These are phyloP conservation scores for Lizonia empirigonia DNA, from an alignment of 2,329 filamentous ascomycete species.

Conservation along the genomic window DNA sequence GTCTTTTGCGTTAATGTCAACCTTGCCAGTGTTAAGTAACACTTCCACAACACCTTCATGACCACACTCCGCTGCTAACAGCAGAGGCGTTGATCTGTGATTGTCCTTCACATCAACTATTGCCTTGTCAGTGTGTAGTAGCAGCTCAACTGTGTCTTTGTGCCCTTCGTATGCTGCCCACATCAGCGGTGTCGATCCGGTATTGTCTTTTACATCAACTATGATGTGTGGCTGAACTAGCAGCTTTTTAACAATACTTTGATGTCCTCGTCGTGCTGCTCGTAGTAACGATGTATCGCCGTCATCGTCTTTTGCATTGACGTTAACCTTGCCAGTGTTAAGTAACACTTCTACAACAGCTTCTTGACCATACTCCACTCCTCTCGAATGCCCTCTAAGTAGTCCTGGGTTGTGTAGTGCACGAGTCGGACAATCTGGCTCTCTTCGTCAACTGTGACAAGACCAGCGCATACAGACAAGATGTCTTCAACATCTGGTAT, in stretches of 20 bases:
- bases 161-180: neutral
- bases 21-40: too few species aligned
- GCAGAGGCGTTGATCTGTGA: neutral
- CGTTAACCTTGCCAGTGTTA: neutral
- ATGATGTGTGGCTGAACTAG: too few species aligned
- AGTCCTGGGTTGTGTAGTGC: conserved; percentile 39
- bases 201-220: neutral
- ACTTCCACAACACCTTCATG: too few species aligned
- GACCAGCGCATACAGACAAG: conserved; percentile 33
- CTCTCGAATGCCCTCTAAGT: conserved; percentile 34
- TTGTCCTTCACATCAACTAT: neutral
- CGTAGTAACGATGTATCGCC: neutral
- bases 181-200: conserved; percentile 7
- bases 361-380: conserved; percentile 18
- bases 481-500: conserved; percentile 21
- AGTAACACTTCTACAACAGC: neutral
- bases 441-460: conserved; percentile 39
- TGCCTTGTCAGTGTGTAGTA: neutral
- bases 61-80: neutral
- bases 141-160: neutral
- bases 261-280: conserved; percentile 7
- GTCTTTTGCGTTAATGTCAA: too few species aligned
- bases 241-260: conserved; percentile 4
- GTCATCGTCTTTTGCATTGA: conserved; percentile 4
- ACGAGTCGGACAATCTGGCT: conserved; percentile 36